Percentiles rank a stretch among this genome's conserved stretches.
Evolutionary conservation across 495 filamentous ascomycete species (phyloP).

Genomic region (Trichoderma erinaceum): DNA sequence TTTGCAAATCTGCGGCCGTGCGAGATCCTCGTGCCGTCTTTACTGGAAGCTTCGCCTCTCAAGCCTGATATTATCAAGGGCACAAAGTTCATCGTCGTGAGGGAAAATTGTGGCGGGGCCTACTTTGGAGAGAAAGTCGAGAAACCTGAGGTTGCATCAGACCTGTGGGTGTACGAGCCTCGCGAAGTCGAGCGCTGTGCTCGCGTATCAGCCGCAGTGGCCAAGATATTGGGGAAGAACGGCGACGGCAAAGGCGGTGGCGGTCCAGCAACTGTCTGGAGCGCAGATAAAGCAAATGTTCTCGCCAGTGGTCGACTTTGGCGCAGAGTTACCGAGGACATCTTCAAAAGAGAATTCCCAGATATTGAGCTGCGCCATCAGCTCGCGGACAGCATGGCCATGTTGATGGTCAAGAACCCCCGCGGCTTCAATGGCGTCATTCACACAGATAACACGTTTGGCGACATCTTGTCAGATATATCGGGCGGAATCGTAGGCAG

Average conservation of each 20-base stretch:
- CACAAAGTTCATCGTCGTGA: conserved; percentile 45
- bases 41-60: conserved; percentile 39
- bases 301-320: conserved; percentile 45
- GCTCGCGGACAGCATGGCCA: conserved; percentile 44
- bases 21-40: conserved; percentile 36
- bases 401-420: conserved; percentile 46
- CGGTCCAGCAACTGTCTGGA: conserved; percentile 23
- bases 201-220: conserved; percentile 42
- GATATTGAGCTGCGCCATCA: conserved; percentile 42
- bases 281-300: conserved; percentile 47
- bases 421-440: conserved; percentile 44
- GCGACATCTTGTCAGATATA: conserved; percentile 48
- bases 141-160: conserved; percentile 41
- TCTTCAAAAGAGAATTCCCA: conserved; percentile 44
- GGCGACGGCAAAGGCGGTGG: conserved; percentile 19
- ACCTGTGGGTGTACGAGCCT: conserved; percentile 44
- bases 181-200: conserved; percentile 44
- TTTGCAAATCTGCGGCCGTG: conserved; percentile 48
- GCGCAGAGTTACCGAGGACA: conserved; percentile 40
- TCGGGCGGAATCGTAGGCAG: conserved; percentile 44
- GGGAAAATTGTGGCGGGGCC: conserved; percentile 49
- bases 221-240: conserved; percentile 35
- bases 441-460: conserved; percentile 47
- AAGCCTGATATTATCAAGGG: conserved; percentile 41
- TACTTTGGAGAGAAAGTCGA: conserved; percentile 49